phyloP scores from a whole-genome alignment of 495 filamentous ascomycete species.

The Talaromyces thailandensis region DNA sequence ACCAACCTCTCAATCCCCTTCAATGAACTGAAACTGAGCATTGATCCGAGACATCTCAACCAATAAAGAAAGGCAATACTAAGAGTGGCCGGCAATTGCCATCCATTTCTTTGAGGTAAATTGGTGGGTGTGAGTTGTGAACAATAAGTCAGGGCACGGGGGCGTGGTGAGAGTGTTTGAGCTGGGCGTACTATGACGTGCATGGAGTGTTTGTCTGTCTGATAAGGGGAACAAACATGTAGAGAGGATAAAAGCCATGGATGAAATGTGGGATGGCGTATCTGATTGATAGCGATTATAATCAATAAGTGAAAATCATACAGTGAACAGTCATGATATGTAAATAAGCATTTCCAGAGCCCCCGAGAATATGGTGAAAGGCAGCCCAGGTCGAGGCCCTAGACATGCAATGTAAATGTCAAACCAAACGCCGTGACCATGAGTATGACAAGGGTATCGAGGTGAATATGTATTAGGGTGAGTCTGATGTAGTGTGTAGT shows the following conservation, averaged over 20 bases:
- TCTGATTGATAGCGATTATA: neutral
- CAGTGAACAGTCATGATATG: neutral
- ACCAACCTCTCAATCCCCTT: too few relatives aligned
- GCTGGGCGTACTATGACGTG: neutral
- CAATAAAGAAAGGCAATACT: neutral
- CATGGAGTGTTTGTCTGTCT: neutral
- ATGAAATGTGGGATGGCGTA: neutral
- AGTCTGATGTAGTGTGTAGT: neutral
- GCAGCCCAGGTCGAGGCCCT: neutral
- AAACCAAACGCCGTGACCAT: neutral
- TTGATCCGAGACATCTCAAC: neutral
- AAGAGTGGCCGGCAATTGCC: neutral
- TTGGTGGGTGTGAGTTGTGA: neutral
- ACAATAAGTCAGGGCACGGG: neutral
- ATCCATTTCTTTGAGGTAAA: neutral
- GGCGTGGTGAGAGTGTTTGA: neutral
- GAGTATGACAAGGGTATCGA: slow-evolving; percentile 3
- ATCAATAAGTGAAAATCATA: neutral
- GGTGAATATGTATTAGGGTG: neutral
- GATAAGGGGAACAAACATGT: neutral
- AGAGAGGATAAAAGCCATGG: neutral
- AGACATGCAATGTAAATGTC: neutral
- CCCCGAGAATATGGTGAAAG: neutral
- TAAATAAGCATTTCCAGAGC: neutral
- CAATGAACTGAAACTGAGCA: neutral